Base-by-base conservation (phyloP, 2,329 filamentous ascomycete species). In the Elsinoe arachidis region DNA sequence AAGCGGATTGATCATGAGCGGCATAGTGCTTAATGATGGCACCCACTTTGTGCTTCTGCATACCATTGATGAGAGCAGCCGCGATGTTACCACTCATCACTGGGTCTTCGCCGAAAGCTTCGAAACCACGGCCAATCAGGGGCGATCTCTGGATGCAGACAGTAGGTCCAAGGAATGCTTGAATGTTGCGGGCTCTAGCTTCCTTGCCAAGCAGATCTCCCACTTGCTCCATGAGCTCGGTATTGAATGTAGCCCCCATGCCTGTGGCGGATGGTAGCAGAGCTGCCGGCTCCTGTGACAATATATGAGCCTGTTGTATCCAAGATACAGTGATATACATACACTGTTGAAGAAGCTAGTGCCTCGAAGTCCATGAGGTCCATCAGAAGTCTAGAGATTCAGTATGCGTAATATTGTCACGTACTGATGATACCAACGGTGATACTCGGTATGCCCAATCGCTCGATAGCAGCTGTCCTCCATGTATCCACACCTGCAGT, bases 131-230 rank as follows among this genome's bases (percentile, higher is more conserved):
- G 15, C 89, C 89, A 15, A 88, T 88, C 0, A 93, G 77, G 0
- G 89, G 89, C 52, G 88, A 87, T n/a, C 89, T 81, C 66, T 93
- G 89, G 77, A 90, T 85, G 73, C 88, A 90, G 35, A 90, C 84
- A 0, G 88, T 91, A 1, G 87, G 88, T 0, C 85, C 88, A 7
- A 92, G 78, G 5, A 91, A 76, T 33, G 91, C 80, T 59, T 90
- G 80, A 30, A 86, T 85, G 5, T 87, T 87, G 65, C 88, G 84
- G 17, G 87, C 86, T 64, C 83, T 86, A 19, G 80, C 78, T 70
- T 93, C 88, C 10, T 84, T 76, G 12, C 84, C 88, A 59, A 92
- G 79, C 62, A 88, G 80, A 58, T 81, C 78, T 10, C 88, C 88
- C 39, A 90, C 81, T 61, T 87, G 74, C 60, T 83, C 78, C 30